Conservation (phyloP, 306 rosid genomes). For the Bauhinia variegata region DNA sequence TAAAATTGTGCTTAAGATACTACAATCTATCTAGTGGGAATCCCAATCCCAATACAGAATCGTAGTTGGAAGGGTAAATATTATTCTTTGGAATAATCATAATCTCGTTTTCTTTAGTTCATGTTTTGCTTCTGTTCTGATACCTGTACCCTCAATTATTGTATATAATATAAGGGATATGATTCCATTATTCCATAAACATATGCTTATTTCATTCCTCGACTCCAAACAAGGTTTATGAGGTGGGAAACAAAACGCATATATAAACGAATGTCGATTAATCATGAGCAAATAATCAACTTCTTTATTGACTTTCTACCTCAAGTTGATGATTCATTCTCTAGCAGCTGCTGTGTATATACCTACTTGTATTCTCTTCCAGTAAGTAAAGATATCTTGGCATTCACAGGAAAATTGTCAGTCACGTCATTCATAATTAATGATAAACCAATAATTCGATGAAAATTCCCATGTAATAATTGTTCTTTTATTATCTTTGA, state of each 20-base stretch:
- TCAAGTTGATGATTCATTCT: constrained; percentile 49
- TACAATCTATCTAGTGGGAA: neutral
- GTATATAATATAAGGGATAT: constrained; percentile 19
- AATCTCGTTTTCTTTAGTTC: neutral
- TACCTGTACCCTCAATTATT: constrained; percentile 41
- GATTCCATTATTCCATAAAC: constrained; percentile 58
- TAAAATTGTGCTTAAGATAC: constrained; percentile 1
- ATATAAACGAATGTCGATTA: constrained; percentile 28
- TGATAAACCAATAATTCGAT: constrained; percentile 4
- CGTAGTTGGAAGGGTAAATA: neutral
- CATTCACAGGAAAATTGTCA: constrained; percentile 25
- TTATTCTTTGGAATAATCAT: constrained; percentile 32
- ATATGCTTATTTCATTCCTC: constrained; percentile 34
- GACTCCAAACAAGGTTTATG: constrained; percentile 19
- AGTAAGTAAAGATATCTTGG: too few relatives aligned
- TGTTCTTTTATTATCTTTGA: neutral
- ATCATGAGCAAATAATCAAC: constrained; percentile 41
- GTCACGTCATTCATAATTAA: constrained; percentile 34
- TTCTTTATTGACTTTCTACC: constrained; percentile 31
- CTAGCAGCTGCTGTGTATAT: constrained; percentile 27
- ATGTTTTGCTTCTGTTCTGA: constrained; percentile 22
- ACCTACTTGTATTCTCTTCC: neutral
- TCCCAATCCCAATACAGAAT: neutral
- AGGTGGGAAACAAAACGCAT: constrained; percentile 25
- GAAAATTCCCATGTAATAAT: constrained; percentile 14